A percentile compares a stretch with the other conserved stretches of the same genome.
phyloP scores from a whole-genome alignment of 805 yeast genomes.

The Nakazawaea pomicola region DNA sequence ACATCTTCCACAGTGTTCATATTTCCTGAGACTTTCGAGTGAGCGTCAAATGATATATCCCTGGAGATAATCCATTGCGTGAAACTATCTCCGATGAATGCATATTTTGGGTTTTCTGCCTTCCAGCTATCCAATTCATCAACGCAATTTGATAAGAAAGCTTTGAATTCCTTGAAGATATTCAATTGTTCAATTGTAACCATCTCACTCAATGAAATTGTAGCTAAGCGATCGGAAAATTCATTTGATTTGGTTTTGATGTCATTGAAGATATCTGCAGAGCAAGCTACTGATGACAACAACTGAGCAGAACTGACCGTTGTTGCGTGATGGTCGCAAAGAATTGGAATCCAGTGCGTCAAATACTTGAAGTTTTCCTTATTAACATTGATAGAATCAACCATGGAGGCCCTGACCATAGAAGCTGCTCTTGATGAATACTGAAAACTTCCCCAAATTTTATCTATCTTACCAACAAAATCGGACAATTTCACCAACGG shows the following conservation, averaged over 20 bases:
- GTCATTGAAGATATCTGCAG: conserved; percentile 16
- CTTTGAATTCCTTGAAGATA: conserved; percentile 14
- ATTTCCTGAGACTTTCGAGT: conserved; percentile 21
- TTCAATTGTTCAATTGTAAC: neutral
- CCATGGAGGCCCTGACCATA: neutral
- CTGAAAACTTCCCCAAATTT: neutral
- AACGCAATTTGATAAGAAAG: conserved; percentile 20
- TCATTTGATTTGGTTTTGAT: conserved; percentile 14
- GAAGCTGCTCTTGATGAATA: neutral
- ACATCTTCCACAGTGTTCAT: conserved; percentile 25
- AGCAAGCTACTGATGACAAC: conserved; percentile 9
- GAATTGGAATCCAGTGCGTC: conserved; percentile 29
- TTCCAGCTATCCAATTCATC: conserved; percentile 31
- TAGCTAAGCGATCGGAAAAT: conserved; percentile 13
- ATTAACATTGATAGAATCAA: neutral
- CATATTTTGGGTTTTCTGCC: conserved; percentile 20
- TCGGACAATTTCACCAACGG: conserved; percentile 34
- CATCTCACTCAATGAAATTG: neutral
- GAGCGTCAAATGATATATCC: conserved; percentile 17
- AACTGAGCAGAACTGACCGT: conserved; percentile 14
- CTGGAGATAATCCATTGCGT: conserved; percentile 38
- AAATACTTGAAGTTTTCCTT: neutral
- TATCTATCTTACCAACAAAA: conserved; percentile 11
- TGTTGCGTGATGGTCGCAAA: conserved; percentile 30
- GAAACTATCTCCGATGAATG: conserved; percentile 46